Evolutionary conservation across 495 filamentous ascomycete species (phyloP), one percentile per base, ranked within the genome.

Genomic region (Penicillium odoratum): DNA sequence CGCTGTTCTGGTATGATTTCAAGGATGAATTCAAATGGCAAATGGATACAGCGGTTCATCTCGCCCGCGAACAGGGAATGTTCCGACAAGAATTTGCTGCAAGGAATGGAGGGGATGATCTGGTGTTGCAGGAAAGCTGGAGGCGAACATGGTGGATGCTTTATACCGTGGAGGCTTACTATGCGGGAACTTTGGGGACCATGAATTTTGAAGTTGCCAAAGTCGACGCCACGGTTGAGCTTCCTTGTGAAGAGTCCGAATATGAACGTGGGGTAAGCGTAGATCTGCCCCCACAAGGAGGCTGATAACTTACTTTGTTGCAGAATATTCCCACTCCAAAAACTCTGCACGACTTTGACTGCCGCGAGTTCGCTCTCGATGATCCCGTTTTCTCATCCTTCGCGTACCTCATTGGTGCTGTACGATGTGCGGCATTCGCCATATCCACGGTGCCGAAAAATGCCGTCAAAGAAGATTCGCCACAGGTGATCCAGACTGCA

Each of bases 191-290:
- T 13, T 48, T 68, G 34, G 64, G 64, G 5, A 72, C 68, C 0
- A 65, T 63, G 61, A 56, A 57, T 2, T 87, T 88, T 58, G 61
- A 74, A 29, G 72, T 86, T 33, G 79, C 80, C 53, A 74, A 82
- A 44, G 75, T 89, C 44, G 68, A 73, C 44, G 70, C 81, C 8
- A 82, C 85, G 36, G 86, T 86, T 4, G 81, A 77, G 10, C 71
- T 93, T n/a, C 90, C 90, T 2, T 93, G 89, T 62, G 89, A 93
- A 57, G 87, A 94, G 66, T 69, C 73, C n/a, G 79, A 89, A 45
- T 94, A 88, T 74, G 67, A 75, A 42, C 77, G 74, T 47, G 86
- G 85, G 57, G 85, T 88, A 77, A 62, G 82, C n/a, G 1, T 7
- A 16, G 5, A n/a, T 40, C 38, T 6, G 38, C 15, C n/a, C 38